phyloP scores from a whole-genome alignment of 1,284 basidiomycete species.

The Cystobasidiaceae sp. region DNA sequence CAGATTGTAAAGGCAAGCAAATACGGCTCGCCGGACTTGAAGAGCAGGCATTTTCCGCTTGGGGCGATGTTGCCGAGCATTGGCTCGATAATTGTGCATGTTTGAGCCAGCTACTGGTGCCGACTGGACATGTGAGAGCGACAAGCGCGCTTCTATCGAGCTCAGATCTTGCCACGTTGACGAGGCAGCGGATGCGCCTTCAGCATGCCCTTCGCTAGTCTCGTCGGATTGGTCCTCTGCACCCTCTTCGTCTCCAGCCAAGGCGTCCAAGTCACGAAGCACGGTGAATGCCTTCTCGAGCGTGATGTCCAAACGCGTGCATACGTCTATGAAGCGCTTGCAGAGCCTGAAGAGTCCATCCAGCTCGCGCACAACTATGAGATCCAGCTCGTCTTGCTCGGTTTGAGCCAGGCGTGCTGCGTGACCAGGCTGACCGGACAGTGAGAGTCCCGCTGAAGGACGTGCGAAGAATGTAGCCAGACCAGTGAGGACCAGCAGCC shows the following conservation, averaged over 20 bases:
- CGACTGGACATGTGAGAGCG: background rate
- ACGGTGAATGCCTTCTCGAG: slow-evolving; percentile 13
- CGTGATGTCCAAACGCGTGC: slow-evolving; percentile 14
- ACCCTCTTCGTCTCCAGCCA: background rate
- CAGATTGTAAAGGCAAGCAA: background rate
- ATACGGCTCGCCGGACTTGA: background rate
- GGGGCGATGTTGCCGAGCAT: background rate
- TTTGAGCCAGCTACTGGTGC: background rate
- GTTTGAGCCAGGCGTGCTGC: background rate
- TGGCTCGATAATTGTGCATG: background rate
- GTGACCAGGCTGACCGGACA: background rate
- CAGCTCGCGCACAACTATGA: background rate
- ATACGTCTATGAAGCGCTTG: slow-evolving; percentile 14
- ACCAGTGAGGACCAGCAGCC: background rate
- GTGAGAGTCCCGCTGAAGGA: background rate
- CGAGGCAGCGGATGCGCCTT: background rate
- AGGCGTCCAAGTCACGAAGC: background rate
- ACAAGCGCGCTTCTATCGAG: slow-evolving; percentile 2
- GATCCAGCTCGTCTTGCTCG: too few species aligned
- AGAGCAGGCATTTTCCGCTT: background rate
- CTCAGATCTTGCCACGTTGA: slow-evolving; percentile 5
- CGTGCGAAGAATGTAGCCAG: background rate
- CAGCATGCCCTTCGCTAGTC: background rate
- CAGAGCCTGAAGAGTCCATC: background rate
- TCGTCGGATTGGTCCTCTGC: background rate